A percentile compares a stretch with the other conserved stretches of the same genome.
Conservation (phyloP, 495 filamentous ascomycete species). For the Penicillium mononematosum region DNA sequence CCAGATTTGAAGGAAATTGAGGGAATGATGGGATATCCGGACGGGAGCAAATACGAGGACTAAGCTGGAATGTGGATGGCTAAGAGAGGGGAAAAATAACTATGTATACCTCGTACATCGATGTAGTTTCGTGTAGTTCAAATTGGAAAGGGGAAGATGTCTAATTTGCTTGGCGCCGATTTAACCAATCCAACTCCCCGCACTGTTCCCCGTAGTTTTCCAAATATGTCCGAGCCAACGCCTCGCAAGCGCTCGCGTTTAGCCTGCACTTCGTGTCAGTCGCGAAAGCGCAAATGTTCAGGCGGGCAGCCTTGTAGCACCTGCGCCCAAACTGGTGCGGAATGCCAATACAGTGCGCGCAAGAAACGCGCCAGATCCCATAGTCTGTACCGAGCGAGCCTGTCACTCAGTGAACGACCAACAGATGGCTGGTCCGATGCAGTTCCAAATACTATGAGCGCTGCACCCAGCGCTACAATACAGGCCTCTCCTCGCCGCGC, state of each 20-base stretch:
- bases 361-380: constrained; percentile 31
- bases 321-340: constrained; percentile 47
- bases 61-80: neutral
- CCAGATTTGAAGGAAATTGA: constrained; percentile 34
- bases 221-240: constrained; percentile 33
- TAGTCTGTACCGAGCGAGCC: constrained; percentile 14
- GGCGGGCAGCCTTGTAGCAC: constrained; percentile 51
- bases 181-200: constrained; percentile 4
- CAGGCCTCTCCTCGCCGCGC: constrained; percentile 12
- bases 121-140: neutral
- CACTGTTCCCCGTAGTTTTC: constrained; percentile 12
- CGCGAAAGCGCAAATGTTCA: constrained; percentile 56
- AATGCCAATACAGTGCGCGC: constrained; percentile 48
- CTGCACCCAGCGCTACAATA: constrained; percentile 10
- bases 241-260: constrained; percentile 46
- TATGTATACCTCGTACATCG: neutral
- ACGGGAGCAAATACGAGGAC: constrained; percentile 31
- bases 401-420: constrained; percentile 19
- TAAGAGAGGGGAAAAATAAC: neutral
- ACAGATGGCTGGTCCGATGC: constrained; percentile 17
- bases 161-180: constrained; percentile 14
- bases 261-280: constrained; percentile 52
- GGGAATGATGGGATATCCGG: constrained; percentile 30
- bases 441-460: constrained; percentile 1
- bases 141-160: neutral